A percentile compares a stretch with the other conserved stretches of the same genome.
Evolutionary conservation across 2,329 filamentous ascomycete genomes (phyloP).

Genomic region (Pyricularia pennisetigena): DNA sequence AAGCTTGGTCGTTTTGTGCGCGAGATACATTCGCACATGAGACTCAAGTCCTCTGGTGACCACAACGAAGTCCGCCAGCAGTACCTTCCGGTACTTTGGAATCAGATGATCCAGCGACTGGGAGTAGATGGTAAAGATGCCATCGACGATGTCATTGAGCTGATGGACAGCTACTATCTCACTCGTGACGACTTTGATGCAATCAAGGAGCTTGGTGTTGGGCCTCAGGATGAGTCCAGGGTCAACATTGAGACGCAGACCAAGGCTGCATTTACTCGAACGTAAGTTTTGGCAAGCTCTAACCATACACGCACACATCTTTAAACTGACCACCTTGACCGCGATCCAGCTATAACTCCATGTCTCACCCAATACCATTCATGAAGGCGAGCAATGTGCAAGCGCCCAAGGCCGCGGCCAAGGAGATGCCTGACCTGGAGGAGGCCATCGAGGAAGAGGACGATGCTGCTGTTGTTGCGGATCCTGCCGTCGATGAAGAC

Average conservation of each 20-base stretch:
- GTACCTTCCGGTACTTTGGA: slow-evolving; percentile 84
- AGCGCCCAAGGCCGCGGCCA: slow-evolving; percentile 59
- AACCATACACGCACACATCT: background rate
- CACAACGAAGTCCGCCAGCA: slow-evolving; percentile 90
- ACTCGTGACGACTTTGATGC: slow-evolving; percentile 93
- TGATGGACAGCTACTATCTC: slow-evolving; percentile 96
- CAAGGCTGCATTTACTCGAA: slow-evolving; percentile 81
- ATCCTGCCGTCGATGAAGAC: slow-evolving; percentile 51
- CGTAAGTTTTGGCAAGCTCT: slow-evolving; percentile 44
- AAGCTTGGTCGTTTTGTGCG: slow-evolving; percentile 74
- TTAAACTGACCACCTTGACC: background rate
- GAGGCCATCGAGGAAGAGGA: slow-evolving; percentile 93
- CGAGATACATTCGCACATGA: slow-evolving; percentile 96
- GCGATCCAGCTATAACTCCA: slow-evolving; percentile 63
- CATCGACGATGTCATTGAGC: slow-evolving; percentile 73
- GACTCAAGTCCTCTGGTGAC: slow-evolving; percentile 80
- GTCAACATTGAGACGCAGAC: slow-evolving; percentile 76
- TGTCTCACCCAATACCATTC: slow-evolving; percentile 84
- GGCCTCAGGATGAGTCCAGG: slow-evolving; percentile 65
- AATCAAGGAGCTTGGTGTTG: slow-evolving; percentile 84
- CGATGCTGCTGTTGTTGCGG: slow-evolving; percentile 58
- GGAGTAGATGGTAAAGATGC: slow-evolving; percentile 72
- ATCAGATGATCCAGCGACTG: slow-evolving; percentile 64
- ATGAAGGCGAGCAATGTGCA: slow-evolving; percentile 81
- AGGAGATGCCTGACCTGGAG: slow-evolving; percentile 84